phyloP scores from a whole-genome alignment of 2,329 filamentous ascomycete species.

The Leptographium radiaticola region DNA sequence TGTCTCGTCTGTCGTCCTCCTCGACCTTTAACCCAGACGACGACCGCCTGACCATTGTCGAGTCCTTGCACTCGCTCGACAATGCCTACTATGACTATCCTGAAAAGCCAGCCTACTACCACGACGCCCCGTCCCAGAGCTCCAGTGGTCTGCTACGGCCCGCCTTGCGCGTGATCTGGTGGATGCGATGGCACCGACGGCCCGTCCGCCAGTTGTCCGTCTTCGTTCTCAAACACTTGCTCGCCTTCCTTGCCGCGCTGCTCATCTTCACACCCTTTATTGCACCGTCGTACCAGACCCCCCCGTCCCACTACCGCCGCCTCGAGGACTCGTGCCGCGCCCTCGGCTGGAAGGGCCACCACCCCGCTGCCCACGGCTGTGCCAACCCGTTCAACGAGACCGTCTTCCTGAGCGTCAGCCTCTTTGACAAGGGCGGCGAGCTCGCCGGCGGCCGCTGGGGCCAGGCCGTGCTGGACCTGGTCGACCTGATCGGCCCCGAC shows the following conservation, averaged over 20 bases:
- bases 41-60: not conserved
- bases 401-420: slow-evolving; percentile 60
- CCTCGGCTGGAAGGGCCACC: slow-evolving; percentile 8
- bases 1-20: not conserved
- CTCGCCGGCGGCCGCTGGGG: slow-evolving; percentile 55
- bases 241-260: slow-evolving; percentile 40
- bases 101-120: not conserved
- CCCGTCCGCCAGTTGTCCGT: not conserved
- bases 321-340: slow-evolving; percentile 19
- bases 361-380: slow-evolving; percentile 17
- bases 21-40: not conserved
- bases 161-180: not conserved
- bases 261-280: slow-evolving; percentile 17
- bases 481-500: slow-evolving; percentile 51
- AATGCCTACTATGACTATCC: not conserved
- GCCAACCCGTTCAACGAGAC: slow-evolving; percentile 40
- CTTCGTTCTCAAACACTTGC: slow-evolving; percentile 3
- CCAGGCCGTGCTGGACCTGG: slow-evolving; percentile 41
- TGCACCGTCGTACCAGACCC: slow-evolving; percentile 29
- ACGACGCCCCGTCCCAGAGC: not conserved
- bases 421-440: slow-evolving; percentile 50
- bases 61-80: not conserved
- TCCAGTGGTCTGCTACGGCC: not conserved
- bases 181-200: not conserved
- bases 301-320: slow-evolving; percentile 24